Conservation (phyloP, 805 yeast genomes). For the Scheffersomyces coipomensis region DNA sequence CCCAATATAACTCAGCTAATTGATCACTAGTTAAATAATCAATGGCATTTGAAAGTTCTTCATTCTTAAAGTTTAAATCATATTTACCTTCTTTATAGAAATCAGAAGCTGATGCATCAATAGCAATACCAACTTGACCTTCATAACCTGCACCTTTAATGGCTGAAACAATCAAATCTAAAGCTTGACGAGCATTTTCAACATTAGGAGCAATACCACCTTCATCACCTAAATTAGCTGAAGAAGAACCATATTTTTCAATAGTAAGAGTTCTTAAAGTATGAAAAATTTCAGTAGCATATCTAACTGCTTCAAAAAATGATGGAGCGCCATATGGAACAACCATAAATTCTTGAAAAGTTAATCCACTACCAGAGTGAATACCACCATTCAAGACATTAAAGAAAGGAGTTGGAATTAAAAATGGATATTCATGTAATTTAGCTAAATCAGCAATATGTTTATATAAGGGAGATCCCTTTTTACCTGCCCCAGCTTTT, state of each 20-base stretch:
- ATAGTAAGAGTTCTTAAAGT: constrained; percentile 87
- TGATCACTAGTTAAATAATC: constrained; percentile 89
- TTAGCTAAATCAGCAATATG: constrained; percentile 83
- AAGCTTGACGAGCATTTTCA: constrained; percentile 93
- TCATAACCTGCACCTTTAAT: constrained; percentile 94
- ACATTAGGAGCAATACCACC: constrained; percentile 99
- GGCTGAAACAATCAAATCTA: constrained; percentile 88
- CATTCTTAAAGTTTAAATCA: constrained; percentile 98
- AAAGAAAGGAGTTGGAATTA: constrained; percentile 98
- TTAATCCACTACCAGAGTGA: constrained; percentile 99
- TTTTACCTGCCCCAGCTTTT: constrained; percentile 97
- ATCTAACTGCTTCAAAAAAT: constrained; percentile 94
- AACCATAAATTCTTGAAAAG: constrained; percentile 99
- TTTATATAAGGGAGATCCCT: constrained; percentile 87
- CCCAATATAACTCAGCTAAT: constrained; percentile 80
- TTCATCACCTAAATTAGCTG: constrained; percentile 99
- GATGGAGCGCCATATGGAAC: constrained; percentile 90
- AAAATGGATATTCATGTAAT: constrained; percentile 75
- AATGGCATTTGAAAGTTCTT: constrained; percentile 81
- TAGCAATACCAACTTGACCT: constrained; percentile 87
- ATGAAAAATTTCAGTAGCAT: constrained; percentile 98
- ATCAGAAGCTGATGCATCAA: constrained; percentile 97
- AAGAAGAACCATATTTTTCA: constrained; percentile 94
- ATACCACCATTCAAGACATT: constrained; percentile 99
- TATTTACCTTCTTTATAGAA: constrained; percentile 92